Evolutionary conservation across 2,329 filamentous ascomycete genomes (phyloP).

Genomic region (Neopestalotiopsis sp.): DNA sequence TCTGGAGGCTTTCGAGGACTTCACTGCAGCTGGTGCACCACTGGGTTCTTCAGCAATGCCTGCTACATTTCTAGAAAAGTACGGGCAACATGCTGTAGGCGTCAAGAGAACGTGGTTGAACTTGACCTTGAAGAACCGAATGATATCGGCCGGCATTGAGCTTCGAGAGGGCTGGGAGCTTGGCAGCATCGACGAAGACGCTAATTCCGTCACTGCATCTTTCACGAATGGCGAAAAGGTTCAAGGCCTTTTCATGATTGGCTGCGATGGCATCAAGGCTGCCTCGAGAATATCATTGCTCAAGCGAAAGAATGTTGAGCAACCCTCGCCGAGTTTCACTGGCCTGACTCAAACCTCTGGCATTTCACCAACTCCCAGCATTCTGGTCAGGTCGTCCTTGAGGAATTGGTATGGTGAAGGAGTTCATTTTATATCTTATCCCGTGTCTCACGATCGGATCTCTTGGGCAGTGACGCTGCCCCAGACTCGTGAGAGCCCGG

Average conservation of each 20-base stretch:
- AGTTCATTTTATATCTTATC: conserved; percentile 30
- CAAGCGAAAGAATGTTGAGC: not conserved
- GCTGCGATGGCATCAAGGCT: conserved; percentile 26
- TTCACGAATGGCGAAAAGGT: conserved; percentile 25
- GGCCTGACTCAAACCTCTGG: conserved; percentile 30
- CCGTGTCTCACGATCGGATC: conserved; percentile 24
- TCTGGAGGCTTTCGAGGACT: conserved; percentile 24
- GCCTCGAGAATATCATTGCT: not conserved
- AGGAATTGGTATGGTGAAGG: conserved; percentile 32
- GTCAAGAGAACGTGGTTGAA: conserved; percentile 28
- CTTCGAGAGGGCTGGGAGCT: conserved; percentile 31
- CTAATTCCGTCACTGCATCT: conserved; percentile 26
- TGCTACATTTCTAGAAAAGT: conserved; percentile 23
- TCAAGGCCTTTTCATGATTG: conserved; percentile 29
- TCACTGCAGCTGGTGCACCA: conserved; percentile 22
- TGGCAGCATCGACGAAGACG: conserved; percentile 24
- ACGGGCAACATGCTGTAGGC: conserved; percentile 27
- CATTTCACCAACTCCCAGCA: conserved; percentile 24
- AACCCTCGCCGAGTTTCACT: conserved; percentile 25
- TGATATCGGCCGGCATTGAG: conserved; percentile 22
- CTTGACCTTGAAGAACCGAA: conserved; percentile 20
- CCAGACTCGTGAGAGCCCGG: conserved; percentile 25
- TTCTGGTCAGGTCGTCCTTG: conserved; percentile 20
- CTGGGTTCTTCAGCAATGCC: conserved; percentile 27
- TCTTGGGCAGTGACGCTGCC: conserved; percentile 31